Base-by-base conservation (phyloP, 306 rosid genomes). In the Biancaea sappan region DNA sequence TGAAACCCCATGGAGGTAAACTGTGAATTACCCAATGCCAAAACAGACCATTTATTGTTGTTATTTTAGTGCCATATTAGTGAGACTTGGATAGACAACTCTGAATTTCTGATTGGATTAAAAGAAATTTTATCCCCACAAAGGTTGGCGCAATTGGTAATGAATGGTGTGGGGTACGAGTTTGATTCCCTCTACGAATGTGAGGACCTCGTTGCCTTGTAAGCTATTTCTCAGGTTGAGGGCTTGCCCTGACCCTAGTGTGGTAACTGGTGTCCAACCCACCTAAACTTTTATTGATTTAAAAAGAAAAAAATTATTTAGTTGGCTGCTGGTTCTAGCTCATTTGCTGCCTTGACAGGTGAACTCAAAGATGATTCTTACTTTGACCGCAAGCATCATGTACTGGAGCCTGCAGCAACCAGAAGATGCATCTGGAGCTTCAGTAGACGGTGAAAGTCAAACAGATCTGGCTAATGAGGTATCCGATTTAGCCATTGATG, bases 321-420 rank as follows among this genome's bases (percentile, higher is more conserved):
- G 32, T 24, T 29, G 21, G 40, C n/a, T 3, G 31, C 21, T 68
- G 51, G 56, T 60, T 54, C 44, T 32, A 4, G 65, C 77, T 75
- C 63, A 60, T 71, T 60, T 44, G 51, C 68, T 18, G 38, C 73
- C 67, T 67, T 66, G 52, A 43, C 86, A 95, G 99, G 99, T 95
- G 56, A 95, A 92, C 86, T 95, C 84, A 80, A 95, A 95, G 96
- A 95, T 95, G 99, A 92, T 95, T 21, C 97, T 95, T 47, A 87
- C 77, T 59, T 74, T 95, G 88, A 80, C 92, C 26, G 99, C 99
- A 38, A 90, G 98, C 88, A 95, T 95, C 76, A 95, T 90, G 99
- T 90, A 86, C 83, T 92, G 99, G 99, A 92, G 99, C 86, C 87
- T 95, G 80, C 89, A 86, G 83, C 75, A 85, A 79, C 84, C 79